Conservation (phyloP, 768 basidiomycete genomes). For the Trametes cinnabarina region DNA sequence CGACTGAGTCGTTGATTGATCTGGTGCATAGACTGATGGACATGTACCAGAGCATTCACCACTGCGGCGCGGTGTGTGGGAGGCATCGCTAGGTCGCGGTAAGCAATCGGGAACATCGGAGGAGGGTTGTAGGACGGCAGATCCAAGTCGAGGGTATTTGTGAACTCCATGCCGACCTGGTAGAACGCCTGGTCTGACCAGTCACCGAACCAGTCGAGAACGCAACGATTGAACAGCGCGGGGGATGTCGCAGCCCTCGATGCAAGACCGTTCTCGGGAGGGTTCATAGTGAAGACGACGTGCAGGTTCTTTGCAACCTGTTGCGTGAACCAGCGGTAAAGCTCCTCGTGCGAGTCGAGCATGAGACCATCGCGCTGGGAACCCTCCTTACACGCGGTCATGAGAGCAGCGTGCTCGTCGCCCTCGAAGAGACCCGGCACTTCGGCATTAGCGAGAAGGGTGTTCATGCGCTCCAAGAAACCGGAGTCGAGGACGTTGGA, state of each 20-base stretch:
- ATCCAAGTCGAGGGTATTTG: conserved; percentile 90
- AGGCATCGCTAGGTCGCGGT: conserved; percentile 80
- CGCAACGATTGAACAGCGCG: conserved; percentile 97
- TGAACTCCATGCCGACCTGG: conserved; percentile 98
- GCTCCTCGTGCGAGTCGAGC: conserved; percentile 96
- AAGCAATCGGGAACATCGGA: conserved; percentile 82
- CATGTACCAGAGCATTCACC: conserved; percentile 89
- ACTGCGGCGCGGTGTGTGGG: conserved; percentile 88
- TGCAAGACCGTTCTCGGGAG: conserved; percentile 92
- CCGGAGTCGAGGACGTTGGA: conserved; percentile 99
- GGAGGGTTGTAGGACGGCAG: conserved; percentile 78
- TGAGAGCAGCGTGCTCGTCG: conserved; percentile 96
- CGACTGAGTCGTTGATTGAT: conserved; percentile 88
- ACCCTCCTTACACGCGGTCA: conserved; percentile 99
- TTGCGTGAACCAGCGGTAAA: conserved; percentile 98
- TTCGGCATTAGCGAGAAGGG: conserved; percentile 97
- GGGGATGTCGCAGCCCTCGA: conserved; percentile 97
- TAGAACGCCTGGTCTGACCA: conserved; percentile 99
- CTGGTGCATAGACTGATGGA: conserved; percentile 85
- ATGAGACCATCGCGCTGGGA: conserved; percentile 98
- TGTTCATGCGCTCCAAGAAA: conserved; percentile 99
- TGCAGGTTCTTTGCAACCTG: conserved; percentile 98
- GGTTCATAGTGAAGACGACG: conserved; percentile 99
- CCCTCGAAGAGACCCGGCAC: conserved; percentile 99
- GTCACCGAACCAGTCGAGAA: conserved; percentile 99